phyloP scores from a whole-genome alignment of 805 yeast species.

The Saturnispora gosingensis region DNA sequence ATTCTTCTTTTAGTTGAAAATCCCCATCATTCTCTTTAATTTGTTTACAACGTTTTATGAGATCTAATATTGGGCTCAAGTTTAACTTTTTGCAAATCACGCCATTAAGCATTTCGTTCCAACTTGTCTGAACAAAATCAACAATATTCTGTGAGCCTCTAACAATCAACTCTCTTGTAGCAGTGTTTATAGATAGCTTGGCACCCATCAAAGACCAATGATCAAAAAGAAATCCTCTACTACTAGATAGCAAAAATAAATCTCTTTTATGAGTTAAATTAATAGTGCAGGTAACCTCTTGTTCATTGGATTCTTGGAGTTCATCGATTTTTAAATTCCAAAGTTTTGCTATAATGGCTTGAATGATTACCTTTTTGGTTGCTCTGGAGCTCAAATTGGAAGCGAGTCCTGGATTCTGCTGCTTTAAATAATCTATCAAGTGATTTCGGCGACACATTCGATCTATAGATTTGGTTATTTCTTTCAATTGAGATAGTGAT shows the following conservation, averaged over 20 bases:
- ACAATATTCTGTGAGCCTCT: conserved; percentile 22
- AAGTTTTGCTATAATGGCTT: conserved; percentile 15
- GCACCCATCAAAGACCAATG: conserved; percentile 32
- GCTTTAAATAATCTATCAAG: conserved; percentile 14
- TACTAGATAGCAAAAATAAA: conserved; percentile 25
- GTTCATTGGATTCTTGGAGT: conserved; percentile 5
- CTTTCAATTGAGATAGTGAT: conserved; percentile 17
- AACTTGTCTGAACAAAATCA: conserved; percentile 27
- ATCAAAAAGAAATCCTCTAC: conserved; percentile 25
- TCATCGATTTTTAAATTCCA: conserved; percentile 20
- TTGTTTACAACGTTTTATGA: conserved; percentile 9
- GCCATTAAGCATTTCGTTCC: conserved; percentile 26
- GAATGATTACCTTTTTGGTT: conserved; percentile 17
- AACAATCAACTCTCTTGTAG: conserved; percentile 21
- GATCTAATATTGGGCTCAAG: conserved; percentile 17
- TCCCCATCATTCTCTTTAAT: background rate
- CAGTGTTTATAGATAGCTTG: conserved; percentile 21
- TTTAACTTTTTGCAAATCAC: conserved; percentile 16
- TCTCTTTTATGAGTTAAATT: conserved; percentile 24
- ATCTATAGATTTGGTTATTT: conserved; percentile 3
- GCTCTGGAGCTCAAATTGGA: conserved; percentile 1
- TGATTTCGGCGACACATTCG: conserved; percentile 13
- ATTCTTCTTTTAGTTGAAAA: background rate
- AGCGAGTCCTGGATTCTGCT: background rate
- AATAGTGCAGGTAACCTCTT: conserved; percentile 16